A percentile compares a stretch with the other conserved stretches of the same genome.
Conservation (phyloP, 2,329 filamentous ascomycete species). For the Dothideomycetidae sp. region DNA sequence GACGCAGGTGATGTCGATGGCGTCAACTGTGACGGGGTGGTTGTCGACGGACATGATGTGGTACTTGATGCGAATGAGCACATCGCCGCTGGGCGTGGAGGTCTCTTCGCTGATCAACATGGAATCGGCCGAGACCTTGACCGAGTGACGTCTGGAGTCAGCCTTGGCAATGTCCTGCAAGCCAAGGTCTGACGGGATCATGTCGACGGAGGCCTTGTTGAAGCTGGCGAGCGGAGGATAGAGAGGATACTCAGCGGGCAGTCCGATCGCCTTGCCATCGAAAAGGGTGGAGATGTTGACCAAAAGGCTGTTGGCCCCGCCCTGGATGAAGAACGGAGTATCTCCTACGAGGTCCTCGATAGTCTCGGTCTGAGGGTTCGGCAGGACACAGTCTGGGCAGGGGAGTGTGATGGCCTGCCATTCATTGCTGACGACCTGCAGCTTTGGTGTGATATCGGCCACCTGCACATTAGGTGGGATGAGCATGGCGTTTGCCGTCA, state of each 20-base stretch:
- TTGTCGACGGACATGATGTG: conserved; percentile 47
- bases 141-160: conserved; percentile 20
- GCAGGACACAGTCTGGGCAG: conserved; percentile 41
- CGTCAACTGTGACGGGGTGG: conserved; percentile 35
- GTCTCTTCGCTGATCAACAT: conserved; percentile 29
- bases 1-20: conserved; percentile 47
- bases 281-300: conserved; percentile 41
- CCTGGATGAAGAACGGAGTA: conserved; percentile 19
- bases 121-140: conserved; percentile 19
- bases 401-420: conserved; percentile 34
- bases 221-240: conserved; percentile 39
- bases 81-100: conserved; percentile 38
- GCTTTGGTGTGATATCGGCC: conserved; percentile 29
- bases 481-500: conserved; percentile 34
- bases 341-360: conserved; percentile 15
- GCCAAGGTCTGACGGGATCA: conserved; percentile 10
- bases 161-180: conserved; percentile 15
- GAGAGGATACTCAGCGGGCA: conserved; percentile 46
- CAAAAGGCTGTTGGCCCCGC: conserved; percentile 21
- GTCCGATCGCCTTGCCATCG: conserved; percentile 32
- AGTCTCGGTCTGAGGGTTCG: conserved; percentile 17
- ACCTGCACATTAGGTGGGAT: conserved; percentile 36
- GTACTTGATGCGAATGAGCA: conserved; percentile 41
- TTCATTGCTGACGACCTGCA: conserved; percentile 29
- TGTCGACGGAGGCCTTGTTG: conserved; percentile 19